A percentile compares a stretch with the other conserved stretches of the same genome.
Evolutionary conservation across 2,329 filamentous ascomycete genomes (phyloP).

Genomic region (Aspergillus sp.): DNA sequence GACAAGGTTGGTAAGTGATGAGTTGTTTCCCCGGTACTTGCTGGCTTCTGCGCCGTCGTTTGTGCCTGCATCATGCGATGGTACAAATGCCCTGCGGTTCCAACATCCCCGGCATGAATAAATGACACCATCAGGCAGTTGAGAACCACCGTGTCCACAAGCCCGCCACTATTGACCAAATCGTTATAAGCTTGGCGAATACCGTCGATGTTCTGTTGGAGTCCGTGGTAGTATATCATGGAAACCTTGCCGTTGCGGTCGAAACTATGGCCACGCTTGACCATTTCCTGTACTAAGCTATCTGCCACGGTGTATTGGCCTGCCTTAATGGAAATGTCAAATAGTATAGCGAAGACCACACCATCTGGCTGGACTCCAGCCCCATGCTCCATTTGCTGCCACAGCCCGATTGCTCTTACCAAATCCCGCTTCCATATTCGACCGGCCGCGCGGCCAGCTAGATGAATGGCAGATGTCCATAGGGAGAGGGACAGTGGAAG

Average conservation of each 20-base stretch:
- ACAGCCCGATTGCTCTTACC: slow-evolving; percentile 64
- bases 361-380: slow-evolving; percentile 57
- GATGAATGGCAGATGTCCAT: slow-evolving; percentile 78
- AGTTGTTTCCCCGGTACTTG: slow-evolving; percentile 8
- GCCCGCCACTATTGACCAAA: slow-evolving; percentile 75
- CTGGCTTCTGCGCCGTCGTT: slow-evolving; percentile 28
- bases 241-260: slow-evolving; percentile 76
- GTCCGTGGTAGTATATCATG: slow-evolving; percentile 74
- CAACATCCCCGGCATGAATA: slow-evolving; percentile 64
- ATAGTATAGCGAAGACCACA: slow-evolving; percentile 90
- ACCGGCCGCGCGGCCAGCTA: slow-evolving; percentile 64
- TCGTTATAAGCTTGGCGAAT: slow-evolving; percentile 71
- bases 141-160: slow-evolving; percentile 77
- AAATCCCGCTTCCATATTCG: slow-evolving; percentile 52
- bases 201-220: slow-evolving; percentile 62
- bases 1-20: slow-evolving; percentile 14
- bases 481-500: slow-evolving; percentile 59
- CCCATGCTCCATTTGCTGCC: slow-evolving; percentile 80
- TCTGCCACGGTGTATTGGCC: slow-evolving; percentile 78
- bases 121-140: slow-evolving; percentile 80
- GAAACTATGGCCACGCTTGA: slow-evolving; percentile 55
- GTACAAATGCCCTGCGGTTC: slow-evolving; percentile 72
- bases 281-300: slow-evolving; percentile 76
- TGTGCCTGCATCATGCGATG: slow-evolving; percentile 67
- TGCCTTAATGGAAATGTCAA: slow-evolving; percentile 77